Percentiles rank a stretch among this genome's conserved stretches.
phyloP scores from a whole-genome alignment of 108 stramenopile species.

The Seminavis robusta region DNA sequence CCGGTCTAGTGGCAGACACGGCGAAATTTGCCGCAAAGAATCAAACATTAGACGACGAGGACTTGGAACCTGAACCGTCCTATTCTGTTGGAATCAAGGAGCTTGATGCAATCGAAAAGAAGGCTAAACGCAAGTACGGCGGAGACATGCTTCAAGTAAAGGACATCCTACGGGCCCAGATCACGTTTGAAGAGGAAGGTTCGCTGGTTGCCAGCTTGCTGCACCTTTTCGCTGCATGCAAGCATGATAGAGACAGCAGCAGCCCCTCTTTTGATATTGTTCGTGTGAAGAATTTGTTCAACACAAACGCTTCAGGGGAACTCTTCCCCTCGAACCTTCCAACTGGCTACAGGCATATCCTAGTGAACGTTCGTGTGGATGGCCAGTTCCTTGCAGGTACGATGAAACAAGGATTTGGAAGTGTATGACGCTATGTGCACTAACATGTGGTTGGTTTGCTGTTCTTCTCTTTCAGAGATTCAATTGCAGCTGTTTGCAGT shows the following conservation, averaged over 20 bases:
- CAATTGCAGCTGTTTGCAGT: conserved; percentile 46
- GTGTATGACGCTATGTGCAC: too few species aligned
- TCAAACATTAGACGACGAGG: too few species aligned
- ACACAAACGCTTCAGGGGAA: background rate
- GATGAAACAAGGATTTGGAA: too few species aligned
- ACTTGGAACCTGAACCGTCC: too few species aligned
- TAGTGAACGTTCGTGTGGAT: conserved; percentile 31
- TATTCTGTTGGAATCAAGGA: conserved; percentile 25
- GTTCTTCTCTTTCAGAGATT: conserved; percentile 26
- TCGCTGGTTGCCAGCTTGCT: conserved; percentile 33
- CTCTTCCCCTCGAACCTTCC: conserved; percentile 21
- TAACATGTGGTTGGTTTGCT: background rate
- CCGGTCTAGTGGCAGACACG: too few species aligned
- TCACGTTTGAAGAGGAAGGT: conserved; percentile 40
- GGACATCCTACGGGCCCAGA: conserved; percentile 35
- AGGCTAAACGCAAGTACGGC: conserved; percentile 40
- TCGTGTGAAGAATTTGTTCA: conserved; percentile 50
- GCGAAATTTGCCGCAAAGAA: too few species aligned
- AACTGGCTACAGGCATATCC: conserved; percentile 49
- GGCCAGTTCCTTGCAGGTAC: conserved; percentile 44
- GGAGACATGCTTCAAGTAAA: conserved; percentile 42
- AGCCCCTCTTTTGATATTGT: conserved; percentile 22
- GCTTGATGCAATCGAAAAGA: conserved; percentile 11
- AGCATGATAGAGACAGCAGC: background rate
- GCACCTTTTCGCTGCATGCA: background rate